Percentiles rank a stretch among this genome's conserved stretches.
phyloP scores from a whole-genome alignment of 2,329 filamentous ascomycete species.

The Cercospora nicotianae region DNA sequence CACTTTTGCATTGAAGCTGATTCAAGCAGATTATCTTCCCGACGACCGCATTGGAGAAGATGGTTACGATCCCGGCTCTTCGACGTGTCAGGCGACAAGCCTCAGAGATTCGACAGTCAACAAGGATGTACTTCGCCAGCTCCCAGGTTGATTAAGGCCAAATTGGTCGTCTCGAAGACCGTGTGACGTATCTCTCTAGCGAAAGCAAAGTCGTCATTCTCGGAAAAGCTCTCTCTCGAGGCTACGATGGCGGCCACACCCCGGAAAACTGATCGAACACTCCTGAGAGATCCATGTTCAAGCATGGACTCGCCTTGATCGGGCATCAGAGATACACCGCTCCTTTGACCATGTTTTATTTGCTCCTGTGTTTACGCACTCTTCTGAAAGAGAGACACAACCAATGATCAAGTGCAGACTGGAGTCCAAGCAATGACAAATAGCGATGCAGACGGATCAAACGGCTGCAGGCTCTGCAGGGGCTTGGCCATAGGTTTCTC shows the following conservation, averaged over 20 bases:
- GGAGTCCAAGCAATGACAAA: not conserved
- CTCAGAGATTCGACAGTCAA: not conserved
- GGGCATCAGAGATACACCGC: not conserved
- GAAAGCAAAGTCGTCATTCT: not conserved
- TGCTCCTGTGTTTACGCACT: not conserved
- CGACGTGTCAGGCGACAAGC: not conserved
- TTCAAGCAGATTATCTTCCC: not conserved
- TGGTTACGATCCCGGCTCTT: not conserved
- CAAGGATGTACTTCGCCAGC: not conserved
- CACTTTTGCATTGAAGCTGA: not conserved
- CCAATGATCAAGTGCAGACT: not conserved
- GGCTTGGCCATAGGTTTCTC: not conserved
- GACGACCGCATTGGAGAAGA: not conserved
- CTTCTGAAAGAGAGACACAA: not conserved
- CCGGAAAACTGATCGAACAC: not conserved
- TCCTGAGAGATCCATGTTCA: not conserved
- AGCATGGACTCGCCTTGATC: not conserved
- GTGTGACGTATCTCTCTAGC: not conserved
- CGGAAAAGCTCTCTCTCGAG: not conserved
- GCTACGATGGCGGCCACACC: not conserved
- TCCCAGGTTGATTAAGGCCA: not conserved
- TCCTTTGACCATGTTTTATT: not conserved
- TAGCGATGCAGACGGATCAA: not conserved
- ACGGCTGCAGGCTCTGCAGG: not conserved
- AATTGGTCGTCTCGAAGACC: not conserved